Conservation (phyloP, 1,139 yeast genomes). For the Candida sanyaensis region DNA sequence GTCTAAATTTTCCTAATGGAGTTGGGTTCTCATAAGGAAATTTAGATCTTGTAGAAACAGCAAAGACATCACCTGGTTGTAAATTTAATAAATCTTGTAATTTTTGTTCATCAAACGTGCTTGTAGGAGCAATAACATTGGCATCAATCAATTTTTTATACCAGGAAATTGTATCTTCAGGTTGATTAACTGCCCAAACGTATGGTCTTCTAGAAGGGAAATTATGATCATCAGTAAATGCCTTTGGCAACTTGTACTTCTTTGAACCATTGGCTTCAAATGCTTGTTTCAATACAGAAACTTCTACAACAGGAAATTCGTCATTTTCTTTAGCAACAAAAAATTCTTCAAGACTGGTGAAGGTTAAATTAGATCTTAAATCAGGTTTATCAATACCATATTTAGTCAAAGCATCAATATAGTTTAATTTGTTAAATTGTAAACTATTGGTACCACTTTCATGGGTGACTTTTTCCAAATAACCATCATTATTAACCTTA, state of each 20-base stretch:
- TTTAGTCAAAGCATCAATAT: conserved; percentile 64
- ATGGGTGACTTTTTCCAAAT: conserved; percentile 24
- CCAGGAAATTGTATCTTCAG: conserved; percentile 48
- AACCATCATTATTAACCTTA: conserved; percentile 25
- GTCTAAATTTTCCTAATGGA: conserved; percentile 86
- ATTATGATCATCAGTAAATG: conserved; percentile 40
- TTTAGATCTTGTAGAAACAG: conserved; percentile 68
- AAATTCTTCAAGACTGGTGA: conserved; percentile 48
- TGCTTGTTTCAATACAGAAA: conserved; percentile 59
- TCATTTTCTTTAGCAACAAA: conserved; percentile 35
- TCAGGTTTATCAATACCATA: conserved; percentile 98
- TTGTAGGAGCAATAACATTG: conserved; percentile 22
- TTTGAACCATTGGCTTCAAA: conserved; percentile 27
- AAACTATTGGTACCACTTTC: conserved; percentile 15
- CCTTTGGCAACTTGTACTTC: conserved; percentile 26
- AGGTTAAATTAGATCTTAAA: conserved; percentile 60
- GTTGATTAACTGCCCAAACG: conserved; percentile 48
- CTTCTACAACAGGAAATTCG: conserved; percentile 69
- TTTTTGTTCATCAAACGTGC: conserved; percentile 17
- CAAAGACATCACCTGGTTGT: conserved; percentile 70
- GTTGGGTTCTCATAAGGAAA: conserved; percentile 89
- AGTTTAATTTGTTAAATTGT: conserved; percentile 52
- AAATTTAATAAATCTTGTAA: conserved; percentile 42
- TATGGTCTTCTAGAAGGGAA: conserved; percentile 65
- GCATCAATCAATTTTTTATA: conserved; percentile 31